Evolutionary conservation across 106 monocot species (phyloP), one percentile per base, ranked within the genome.

Genomic region (Apostasia ramifera): DNA sequence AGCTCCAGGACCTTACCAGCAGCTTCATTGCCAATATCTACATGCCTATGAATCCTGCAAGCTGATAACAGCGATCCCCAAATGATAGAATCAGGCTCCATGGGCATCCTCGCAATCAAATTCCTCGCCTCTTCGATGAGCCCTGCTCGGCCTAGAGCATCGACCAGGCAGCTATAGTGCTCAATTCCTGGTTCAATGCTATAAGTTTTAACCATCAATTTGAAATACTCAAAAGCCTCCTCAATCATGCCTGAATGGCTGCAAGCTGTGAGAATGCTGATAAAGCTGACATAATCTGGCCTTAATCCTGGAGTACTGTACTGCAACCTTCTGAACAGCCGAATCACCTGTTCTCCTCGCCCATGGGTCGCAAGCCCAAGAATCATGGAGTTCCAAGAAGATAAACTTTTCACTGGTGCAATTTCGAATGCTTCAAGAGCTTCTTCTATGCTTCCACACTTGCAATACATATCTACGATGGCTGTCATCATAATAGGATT

Each of bases 81-180:
- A 9, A 88, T 78, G 2, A 57, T 67, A 44, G 40, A 40, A 15
- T 91, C 91, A 2, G 82, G 75, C 39, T 60, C 6, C 57, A 85
- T 39, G 1, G 75, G 75, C 84, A 88, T 92, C 57, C 38, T 61
- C 1, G 0, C 7, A 6, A 88, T 78, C 78, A 85, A 40, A 3
- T 71, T 80, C 44, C 85, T 75, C 1, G 91, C 91, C 56, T 82
- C 85, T 8, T 54, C 2, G 4, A 92, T 37, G n/a, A 73, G 53
- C 44, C 91, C 85, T 1, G 78, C 85, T 51, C 85, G 71, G 26
- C 72, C 85, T 8, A 85, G 68, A 6, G 73, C 60, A 66, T 88
- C 88, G 5, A 82, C 82, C 75, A 91, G 53, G 61, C 84, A 87
- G 40, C 84, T 70, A 3, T 87, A 91, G 39, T 91, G 91, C 75